phyloP scores from a whole-genome alignment of 352 stramenopile species.

The Nothophytophthora sp. region DNA sequence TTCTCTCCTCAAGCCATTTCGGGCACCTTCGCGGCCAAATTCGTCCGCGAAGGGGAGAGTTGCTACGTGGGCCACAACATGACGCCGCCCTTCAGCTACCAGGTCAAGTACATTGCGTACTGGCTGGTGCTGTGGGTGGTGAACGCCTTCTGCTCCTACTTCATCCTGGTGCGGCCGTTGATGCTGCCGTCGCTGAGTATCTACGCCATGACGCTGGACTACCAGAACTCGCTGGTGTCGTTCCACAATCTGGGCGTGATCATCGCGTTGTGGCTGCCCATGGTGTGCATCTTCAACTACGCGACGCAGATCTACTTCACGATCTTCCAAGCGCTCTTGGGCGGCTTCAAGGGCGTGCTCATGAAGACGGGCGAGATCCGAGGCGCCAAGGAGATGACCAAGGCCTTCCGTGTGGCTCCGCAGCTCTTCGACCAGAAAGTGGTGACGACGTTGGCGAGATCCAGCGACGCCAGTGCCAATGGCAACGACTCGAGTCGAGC shows the following conservation, averaged over 20 bases:
- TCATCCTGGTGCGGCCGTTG: conserved; percentile 61
- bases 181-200: conserved; percentile 72
- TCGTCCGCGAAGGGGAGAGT: conserved; percentile 69
- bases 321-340: conserved; percentile 68
- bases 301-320: conserved; percentile 84
- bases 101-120: conserved; percentile 68
- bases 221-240: conserved; percentile 66
- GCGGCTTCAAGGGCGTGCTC: conserved; percentile 61
- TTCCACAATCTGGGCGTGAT: conserved; percentile 80
- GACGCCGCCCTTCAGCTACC: conserved; percentile 52
- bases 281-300: conserved; percentile 82
- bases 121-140: conserved; percentile 64
- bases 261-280: conserved; percentile 60
- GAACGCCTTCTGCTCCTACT: conserved; percentile 64
- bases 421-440: conserved; percentile 84
- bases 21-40: conserved; percentile 64
- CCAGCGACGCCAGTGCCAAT: conserved; percentile 50
- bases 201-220: conserved; percentile 69
- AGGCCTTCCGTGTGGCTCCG: conserved; percentile 72
- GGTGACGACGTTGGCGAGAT: conserved; percentile 58
- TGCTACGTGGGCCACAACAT: conserved; percentile 77
- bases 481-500: conserved; percentile 45
- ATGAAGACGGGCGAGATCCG: conserved; percentile 82
- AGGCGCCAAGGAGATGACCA: conserved; percentile 71
- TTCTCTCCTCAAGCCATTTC: conserved; percentile 56